Evolutionary conservation across 2,329 filamentous ascomycete genomes (phyloP), one percentile per base, ranked within the genome.

Genomic region (Zasmidium angulare): DNA sequence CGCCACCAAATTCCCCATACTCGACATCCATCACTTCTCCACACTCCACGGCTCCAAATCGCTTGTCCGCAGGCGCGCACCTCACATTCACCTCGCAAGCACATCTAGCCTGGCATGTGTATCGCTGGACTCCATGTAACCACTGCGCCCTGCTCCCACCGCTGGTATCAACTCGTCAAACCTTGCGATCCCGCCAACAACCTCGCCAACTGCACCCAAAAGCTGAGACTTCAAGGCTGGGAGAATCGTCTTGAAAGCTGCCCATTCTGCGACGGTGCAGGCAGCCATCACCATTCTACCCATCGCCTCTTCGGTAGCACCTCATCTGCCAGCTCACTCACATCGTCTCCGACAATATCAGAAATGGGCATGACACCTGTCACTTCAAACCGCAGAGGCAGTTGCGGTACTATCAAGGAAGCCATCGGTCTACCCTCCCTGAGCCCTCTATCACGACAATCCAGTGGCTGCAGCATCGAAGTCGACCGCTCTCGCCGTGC

Each of bases 101-200:
- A 53, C 50, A 26, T 22, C 49, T 47, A 19, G 62, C 62, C 61
- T 64, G 58, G 60, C 65, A 82, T 82, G 79, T 82, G 79, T 64
- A 71, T 81, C 69, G 79, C 78, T 62, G 77, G 80, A 63, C 74
- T 82, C 48, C 80, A 80, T 70, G 77, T 81, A 58, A 77, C 78
- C 53, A 74, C 75, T 7, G 74, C 77, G 55, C 69, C 76, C 47
- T 82, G 79, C 74, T 71, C 74, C 56, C 79, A 82, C 63, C 76
- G 79, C 61, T 82, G 79, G 79, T 81, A 80, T 71, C 75, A 78
- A 59, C 75, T 82, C 24, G 70, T 77, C 31, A 72, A 74, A 40
- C 69, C 78, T 48, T 82, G 79, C 72, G 69, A 69, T 24, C 72
- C 76, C 1, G 71, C 72, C 50, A 74, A 71, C 66, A 77, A 81